Conservation (phyloP, 495 filamentous ascomycete species). For the Penicillium subrubescens region DNA sequence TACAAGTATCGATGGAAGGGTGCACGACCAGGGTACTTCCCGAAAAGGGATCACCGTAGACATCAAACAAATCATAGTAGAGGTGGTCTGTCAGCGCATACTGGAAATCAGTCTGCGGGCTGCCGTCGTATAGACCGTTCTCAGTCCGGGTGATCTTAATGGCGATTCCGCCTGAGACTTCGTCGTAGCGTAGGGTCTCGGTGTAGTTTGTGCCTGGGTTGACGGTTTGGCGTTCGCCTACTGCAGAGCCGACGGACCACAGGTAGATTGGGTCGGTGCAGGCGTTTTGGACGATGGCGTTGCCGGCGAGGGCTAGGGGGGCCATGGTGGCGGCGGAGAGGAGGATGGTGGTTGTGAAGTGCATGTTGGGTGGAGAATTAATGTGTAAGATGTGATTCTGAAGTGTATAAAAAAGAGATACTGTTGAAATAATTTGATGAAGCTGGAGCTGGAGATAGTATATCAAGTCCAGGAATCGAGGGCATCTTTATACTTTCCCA, state of each 20-base stretch:
- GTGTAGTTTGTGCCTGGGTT: constrained; percentile 37
- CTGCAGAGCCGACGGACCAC: constrained; percentile 57
- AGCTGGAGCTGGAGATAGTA: neutral
- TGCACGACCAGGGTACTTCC: constrained; percentile 44
- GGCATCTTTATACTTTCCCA: neutral
- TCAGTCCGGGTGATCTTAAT: constrained; percentile 54
- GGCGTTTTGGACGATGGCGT: constrained; percentile 55
- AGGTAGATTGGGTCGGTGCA: constrained; percentile 51
- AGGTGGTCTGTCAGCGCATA: constrained; percentile 54
- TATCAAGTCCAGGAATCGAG: neutral
- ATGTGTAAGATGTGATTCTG: neutral
- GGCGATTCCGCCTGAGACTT: constrained; percentile 54
- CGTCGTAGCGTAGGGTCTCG: constrained; percentile 48
- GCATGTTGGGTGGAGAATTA: constrained; percentile 25
- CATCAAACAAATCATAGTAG: constrained; percentile 59
- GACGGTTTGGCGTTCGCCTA: constrained; percentile 45
- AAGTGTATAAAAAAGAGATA: neutral
- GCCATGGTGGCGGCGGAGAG: constrained; percentile 29
- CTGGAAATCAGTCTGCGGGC: constrained; percentile 54
- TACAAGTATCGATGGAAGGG: constrained; percentile 43
- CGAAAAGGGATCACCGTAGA: constrained; percentile 59
- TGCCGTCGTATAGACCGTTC: constrained; percentile 57
- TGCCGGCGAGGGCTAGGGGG: constrained; percentile 40
- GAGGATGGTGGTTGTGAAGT: constrained; percentile 30
- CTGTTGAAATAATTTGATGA: neutral